Conservation (phyloP, 108 stramenopile species). For the Mediolabrus comicus region DNA sequence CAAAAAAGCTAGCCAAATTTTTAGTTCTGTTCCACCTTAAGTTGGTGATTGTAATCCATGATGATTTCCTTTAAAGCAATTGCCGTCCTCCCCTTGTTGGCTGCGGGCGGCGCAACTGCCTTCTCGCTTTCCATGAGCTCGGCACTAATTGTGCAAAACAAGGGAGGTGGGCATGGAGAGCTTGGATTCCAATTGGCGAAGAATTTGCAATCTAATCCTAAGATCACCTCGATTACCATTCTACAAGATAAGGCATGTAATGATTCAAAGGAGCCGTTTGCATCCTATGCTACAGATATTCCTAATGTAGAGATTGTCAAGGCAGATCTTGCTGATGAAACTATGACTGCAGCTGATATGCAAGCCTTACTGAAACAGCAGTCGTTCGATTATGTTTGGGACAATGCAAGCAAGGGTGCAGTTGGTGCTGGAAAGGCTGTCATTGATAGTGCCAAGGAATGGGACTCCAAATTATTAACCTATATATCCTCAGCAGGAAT, state of each 20-base stretch:
- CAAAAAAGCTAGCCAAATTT: too few species aligned
- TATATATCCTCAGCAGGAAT: slow-evolving; percentile 81
- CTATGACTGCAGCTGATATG: slow-evolving; percentile 59
- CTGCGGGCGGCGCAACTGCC: slow-evolving; percentile 13
- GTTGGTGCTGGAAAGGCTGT: slow-evolving; percentile 68
- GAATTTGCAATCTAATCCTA: slow-evolving; percentile 50
- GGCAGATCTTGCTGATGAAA: slow-evolving; percentile 67
- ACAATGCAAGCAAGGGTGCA: slow-evolving; percentile 82
- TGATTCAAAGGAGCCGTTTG: slow-evolving; percentile 70
- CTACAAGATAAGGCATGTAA: slow-evolving; percentile 83
- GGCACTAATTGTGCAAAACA: slow-evolving; percentile 87
- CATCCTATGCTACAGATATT: slow-evolving; percentile 69
- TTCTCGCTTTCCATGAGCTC: slow-evolving; percentile 63
- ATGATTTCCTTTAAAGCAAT: slow-evolving; percentile 10
- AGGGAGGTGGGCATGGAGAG: slow-evolving; percentile 87
- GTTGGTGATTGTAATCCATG: slow-evolving; percentile 8
- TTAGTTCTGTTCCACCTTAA: too few species aligned
- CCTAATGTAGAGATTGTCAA: slow-evolving; percentile 75
- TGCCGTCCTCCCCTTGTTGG: slow-evolving; percentile 27
- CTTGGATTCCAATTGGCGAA: slow-evolving; percentile 81
- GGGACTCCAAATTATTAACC: slow-evolving; percentile 71
- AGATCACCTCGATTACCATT: slow-evolving; percentile 82
- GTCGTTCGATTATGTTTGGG: slow-evolving; percentile 81
- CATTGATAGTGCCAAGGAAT: slow-evolving; percentile 63
- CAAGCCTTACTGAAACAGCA: slow-evolving; percentile 46